Percentiles rank a stretch among this genome's conserved stretches.
Conservation (phyloP, 371 early-diverging fungal species). For the Batkoa obscura region DNA sequence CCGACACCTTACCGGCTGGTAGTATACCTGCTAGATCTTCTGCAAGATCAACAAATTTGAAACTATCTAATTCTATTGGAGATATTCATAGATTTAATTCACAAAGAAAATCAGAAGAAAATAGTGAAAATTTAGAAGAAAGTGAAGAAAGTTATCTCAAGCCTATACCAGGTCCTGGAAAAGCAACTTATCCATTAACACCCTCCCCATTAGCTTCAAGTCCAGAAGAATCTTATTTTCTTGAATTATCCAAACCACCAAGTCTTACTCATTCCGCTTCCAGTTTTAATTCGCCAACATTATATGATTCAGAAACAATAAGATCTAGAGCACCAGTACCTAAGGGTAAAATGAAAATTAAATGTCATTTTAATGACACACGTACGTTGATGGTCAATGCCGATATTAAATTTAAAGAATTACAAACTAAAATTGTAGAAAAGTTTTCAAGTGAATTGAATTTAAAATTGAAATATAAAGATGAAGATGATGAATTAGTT, state of each 20-base stretch:
- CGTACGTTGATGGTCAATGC: constrained; percentile 45
- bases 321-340: constrained; percentile 1
- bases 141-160: not conserved
- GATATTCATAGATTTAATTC: not conserved
- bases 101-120: not conserved
- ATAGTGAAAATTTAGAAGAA: not conserved
- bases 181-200: constrained; percentile 11
- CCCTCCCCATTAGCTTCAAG: not conserved
- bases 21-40: not conserved
- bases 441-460: constrained; percentile 31
- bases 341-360: constrained; percentile 37
- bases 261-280: not conserved
- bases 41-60: too few relatives aligned
- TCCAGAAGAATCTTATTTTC: not conserved
- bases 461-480: constrained; percentile 59
- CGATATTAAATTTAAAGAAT: constrained; percentile 32
- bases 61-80: too few relatives aligned
- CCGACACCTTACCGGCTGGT: not conserved
- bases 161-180: not conserved
- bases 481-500: constrained; percentile 72
- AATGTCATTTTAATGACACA: constrained; percentile 54
- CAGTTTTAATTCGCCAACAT: not conserved
- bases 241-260: not conserved
- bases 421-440: constrained; percentile 33
- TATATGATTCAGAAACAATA: not conserved